These are phyloP conservation scores for Sporisorium graminicola DNA, from an alignment of 1,284 basidiomycete species.

Conservation along the genomic window DNA sequence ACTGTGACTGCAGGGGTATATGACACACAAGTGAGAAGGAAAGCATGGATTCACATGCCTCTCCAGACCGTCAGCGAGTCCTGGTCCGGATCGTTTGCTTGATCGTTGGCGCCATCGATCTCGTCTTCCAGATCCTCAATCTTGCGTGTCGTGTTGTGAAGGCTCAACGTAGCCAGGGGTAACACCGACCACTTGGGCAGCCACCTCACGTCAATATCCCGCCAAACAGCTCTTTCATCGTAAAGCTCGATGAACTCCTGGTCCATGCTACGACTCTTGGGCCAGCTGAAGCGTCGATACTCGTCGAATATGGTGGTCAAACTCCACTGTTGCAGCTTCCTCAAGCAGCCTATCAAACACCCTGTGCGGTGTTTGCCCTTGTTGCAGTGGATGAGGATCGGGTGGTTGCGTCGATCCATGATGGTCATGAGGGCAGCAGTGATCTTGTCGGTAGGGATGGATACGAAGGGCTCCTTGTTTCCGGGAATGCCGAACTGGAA, in stretches of 20 bases:
- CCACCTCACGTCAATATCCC: slow-evolving; percentile 35
- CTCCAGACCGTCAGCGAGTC: slow-evolving; percentile 33
- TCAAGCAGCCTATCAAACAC: slow-evolving; percentile 74
- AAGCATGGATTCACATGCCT: slow-evolving; percentile 34
- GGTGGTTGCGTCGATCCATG: slow-evolving; percentile 74
- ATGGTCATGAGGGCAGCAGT: slow-evolving; percentile 73
- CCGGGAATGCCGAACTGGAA: slow-evolving; percentile 75
- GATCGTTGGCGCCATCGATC: slow-evolving; percentile 13
- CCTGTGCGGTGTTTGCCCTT: slow-evolving; percentile 76
- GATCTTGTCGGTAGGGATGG: slow-evolving; percentile 74
- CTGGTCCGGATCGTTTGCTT: not conserved
- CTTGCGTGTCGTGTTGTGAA: slow-evolving; percentile 19
- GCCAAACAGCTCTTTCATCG: slow-evolving; percentile 43
- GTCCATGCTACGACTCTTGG: slow-evolving; percentile 74
- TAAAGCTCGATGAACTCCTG: slow-evolving; percentile 75
- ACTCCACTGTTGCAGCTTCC: slow-evolving; percentile 74
- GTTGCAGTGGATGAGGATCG: slow-evolving; percentile 75
- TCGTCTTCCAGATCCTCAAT: slow-evolving; percentile 20
- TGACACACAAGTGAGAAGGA: not conserved
- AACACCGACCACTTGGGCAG: slow-evolving; percentile 47
- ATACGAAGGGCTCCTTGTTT: slow-evolving; percentile 72
- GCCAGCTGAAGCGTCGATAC: slow-evolving; percentile 73
- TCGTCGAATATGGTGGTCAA: slow-evolving; percentile 74
- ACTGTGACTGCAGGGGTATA: not conserved
- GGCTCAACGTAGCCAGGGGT: slow-evolving; percentile 21